Conservation (phyloP, 2,329 filamentous ascomycete species). For the Rutstroemia sydowiana region DNA sequence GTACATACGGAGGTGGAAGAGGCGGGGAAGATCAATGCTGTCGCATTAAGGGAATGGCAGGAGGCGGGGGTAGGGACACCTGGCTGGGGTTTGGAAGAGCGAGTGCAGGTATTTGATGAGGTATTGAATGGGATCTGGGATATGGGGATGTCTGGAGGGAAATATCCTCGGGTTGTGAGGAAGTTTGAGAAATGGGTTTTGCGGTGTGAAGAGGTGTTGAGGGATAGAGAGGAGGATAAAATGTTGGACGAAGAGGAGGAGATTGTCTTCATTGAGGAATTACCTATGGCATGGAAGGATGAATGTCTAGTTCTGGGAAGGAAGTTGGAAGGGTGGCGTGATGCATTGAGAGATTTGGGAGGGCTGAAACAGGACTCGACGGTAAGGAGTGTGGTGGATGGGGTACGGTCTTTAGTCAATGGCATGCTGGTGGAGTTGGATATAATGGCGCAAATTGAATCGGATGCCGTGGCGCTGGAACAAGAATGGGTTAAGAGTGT, state of each 20-base stretch:
- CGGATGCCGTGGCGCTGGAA: constrained; percentile 48
- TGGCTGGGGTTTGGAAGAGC: constrained; percentile 42
- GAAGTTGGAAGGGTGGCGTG: constrained; percentile 47
- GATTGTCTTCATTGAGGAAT: constrained; percentile 44
- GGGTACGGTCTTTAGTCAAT: constrained; percentile 41
- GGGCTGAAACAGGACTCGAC: constrained; percentile 30
- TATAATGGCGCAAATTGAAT: constrained; percentile 56
- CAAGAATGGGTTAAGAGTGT: constrained; percentile 50
- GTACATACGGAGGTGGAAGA: constrained; percentile 37
- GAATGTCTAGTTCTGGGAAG: constrained; percentile 46
- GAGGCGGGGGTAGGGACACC: constrained; percentile 24
- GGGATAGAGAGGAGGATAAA: constrained; percentile 32
- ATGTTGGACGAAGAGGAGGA: constrained; percentile 27
- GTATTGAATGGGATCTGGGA: constrained; percentile 51
- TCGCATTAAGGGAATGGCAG: constrained; percentile 46
- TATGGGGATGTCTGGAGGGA: constrained; percentile 47
- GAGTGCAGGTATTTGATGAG: constrained; percentile 49
- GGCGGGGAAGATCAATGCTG: constrained; percentile 42
- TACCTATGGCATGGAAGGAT: constrained; percentile 52
- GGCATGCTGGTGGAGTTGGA: constrained; percentile 56
- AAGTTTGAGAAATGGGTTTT: constrained; percentile 55
- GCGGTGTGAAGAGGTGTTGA: constrained; percentile 39
- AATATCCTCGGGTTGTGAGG: constrained; percentile 46
- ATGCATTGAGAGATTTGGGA: constrained; percentile 42
- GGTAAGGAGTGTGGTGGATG: constrained; percentile 41